phyloP scores from a whole-genome alignment of 2,329 filamentous ascomycete genomes.

The Laburnicola sp. region DNA sequence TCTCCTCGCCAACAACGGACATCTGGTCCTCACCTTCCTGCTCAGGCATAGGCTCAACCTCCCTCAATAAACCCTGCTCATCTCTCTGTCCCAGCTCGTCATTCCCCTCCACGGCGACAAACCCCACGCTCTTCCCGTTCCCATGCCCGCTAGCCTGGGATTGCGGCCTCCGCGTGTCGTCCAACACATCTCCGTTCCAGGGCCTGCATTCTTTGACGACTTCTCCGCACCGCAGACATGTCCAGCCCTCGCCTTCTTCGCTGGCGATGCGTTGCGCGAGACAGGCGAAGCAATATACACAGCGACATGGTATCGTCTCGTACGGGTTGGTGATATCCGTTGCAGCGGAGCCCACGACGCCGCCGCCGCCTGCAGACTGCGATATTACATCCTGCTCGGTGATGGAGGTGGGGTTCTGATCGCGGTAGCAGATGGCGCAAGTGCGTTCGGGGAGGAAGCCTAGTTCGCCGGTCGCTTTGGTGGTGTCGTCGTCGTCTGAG shows the following conservation, averaged over 20 bases:
- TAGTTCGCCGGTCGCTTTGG: slow-evolving; percentile 68
- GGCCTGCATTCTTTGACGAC: slow-evolving; percentile 82
- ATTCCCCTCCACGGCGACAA: slow-evolving; percentile 30
- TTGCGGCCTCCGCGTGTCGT: slow-evolving; percentile 39
- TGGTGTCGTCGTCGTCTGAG: slow-evolving; percentile 50
- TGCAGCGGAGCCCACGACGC: slow-evolving; percentile 82
- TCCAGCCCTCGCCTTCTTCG: slow-evolving; percentile 93
- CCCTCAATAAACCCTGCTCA: slow-evolving; percentile 21
- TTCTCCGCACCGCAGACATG: slow-evolving; percentile 85
- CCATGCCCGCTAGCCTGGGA: slow-evolving; percentile 18
- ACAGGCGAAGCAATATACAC: slow-evolving; percentile 95
- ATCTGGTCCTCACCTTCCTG: slow-evolving; percentile 20
- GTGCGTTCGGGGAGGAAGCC: slow-evolving; percentile 88
- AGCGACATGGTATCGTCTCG: slow-evolving; percentile 84
- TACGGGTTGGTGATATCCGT: slow-evolving; percentile 98
- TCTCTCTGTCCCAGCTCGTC: slow-evolving; percentile 11
- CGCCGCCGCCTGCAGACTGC: slow-evolving; percentile 62
- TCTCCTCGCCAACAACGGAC: slow-evolving; percentile 10
- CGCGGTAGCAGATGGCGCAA: slow-evolving; percentile 95
- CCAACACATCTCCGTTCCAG: slow-evolving; percentile 88
- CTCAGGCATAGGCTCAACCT: slow-evolving; percentile 41
- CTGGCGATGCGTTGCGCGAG: slow-evolving; percentile 85
- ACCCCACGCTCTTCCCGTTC: slow-evolving; percentile 30
- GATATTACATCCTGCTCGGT: slow-evolving; percentile 76
- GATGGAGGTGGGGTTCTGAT: slow-evolving; percentile 72